These are phyloP conservation scores for Trichoderma breve DNA, from an alignment of 2,329 filamentous ascomycete genomes.

Conservation along the genomic window DNA sequence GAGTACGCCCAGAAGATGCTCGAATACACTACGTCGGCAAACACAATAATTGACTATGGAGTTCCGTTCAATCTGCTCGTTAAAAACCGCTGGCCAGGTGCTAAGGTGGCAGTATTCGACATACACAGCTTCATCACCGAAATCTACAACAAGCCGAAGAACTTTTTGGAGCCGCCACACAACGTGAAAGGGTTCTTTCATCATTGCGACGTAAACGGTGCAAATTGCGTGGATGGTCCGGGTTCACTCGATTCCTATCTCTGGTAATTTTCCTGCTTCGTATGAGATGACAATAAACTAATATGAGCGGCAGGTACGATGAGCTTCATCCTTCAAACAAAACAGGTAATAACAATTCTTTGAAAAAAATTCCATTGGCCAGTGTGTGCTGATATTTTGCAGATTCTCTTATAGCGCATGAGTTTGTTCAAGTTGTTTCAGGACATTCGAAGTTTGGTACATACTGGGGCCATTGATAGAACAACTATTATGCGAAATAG, in stretches of 20 bases:
- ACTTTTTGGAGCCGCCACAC: constrained; percentile 63
- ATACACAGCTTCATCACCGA: constrained; percentile 63
- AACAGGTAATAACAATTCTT: background rate
- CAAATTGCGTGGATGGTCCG: background rate
- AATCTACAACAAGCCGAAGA: constrained; percentile 58
- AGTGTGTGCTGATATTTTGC: background rate
- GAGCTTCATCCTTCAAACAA: constrained; percentile 21
- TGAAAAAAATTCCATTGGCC: background rate
- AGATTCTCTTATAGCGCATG: background rate
- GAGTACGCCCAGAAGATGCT: constrained; percentile 45
- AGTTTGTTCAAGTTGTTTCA: background rate
- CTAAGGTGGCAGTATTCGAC: constrained; percentile 65
- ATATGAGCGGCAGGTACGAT: constrained; percentile 61
- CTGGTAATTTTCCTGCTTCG: background rate
- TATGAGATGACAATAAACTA: background rate
- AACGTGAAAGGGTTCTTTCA: constrained; percentile 60
- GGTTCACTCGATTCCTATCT: background rate
- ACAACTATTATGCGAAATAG: background rate
- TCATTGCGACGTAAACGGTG: constrained; percentile 43
- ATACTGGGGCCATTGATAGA: background rate
- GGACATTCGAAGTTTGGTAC: background rate
- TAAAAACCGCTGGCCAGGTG: constrained; percentile 52
- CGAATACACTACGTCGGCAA: constrained; percentile 49
- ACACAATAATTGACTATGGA: constrained; percentile 49
- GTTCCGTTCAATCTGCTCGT: constrained; percentile 45